These are phyloP conservation scores for Coprinopsis strossmayeri DNA, from an alignment of 768 basidiomycete species.

Conservation along the genomic window DNA sequence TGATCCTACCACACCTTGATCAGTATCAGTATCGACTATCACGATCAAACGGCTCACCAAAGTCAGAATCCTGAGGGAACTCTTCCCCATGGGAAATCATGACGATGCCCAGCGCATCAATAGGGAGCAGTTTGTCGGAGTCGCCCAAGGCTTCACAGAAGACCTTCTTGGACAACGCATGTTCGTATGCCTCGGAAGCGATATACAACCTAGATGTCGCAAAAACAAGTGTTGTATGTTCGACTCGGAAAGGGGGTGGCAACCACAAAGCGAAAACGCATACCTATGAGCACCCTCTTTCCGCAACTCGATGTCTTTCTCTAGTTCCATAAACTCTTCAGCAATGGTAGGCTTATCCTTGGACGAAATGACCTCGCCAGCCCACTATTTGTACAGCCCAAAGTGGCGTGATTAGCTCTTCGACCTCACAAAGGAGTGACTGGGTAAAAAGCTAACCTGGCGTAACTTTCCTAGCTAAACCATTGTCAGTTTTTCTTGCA, in stretches of 20 bases:
- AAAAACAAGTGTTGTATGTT: no score
- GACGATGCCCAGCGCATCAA: conserved; percentile 77
- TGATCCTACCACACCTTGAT: conserved; percentile 39
- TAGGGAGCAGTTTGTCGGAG: conserved; percentile 63
- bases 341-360: conserved; percentile 75
- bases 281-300: conserved; percentile 69
- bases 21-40: not conserved
- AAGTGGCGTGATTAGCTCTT: conserved; percentile 25
- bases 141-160: conserved; percentile 55
- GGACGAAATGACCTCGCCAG: conserved; percentile 81
- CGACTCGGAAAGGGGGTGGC: not conserved
- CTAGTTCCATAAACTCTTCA: conserved; percentile 75
- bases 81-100: conserved; percentile 86
- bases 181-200: conserved; percentile 68
- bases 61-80: conserved; percentile 69
- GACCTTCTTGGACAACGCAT: conserved; percentile 70
- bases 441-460: conserved; percentile 49
- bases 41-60: conserved; percentile 35
- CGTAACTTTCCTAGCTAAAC: conserved; percentile 68
- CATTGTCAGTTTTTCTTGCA: conserved; percentile 1
- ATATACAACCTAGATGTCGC: conserved; percentile 48
- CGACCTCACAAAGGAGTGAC: no score
- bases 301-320: conserved; percentile 78
- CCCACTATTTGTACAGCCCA: conserved; percentile 49
- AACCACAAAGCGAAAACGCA: conserved; percentile 21